Percentiles rank a stretch among this genome's conserved stretches.
These are phyloP conservation scores for Allium cepa DNA, from an alignment of 106 monocot genomes.

Conservation along the genomic window DNA sequence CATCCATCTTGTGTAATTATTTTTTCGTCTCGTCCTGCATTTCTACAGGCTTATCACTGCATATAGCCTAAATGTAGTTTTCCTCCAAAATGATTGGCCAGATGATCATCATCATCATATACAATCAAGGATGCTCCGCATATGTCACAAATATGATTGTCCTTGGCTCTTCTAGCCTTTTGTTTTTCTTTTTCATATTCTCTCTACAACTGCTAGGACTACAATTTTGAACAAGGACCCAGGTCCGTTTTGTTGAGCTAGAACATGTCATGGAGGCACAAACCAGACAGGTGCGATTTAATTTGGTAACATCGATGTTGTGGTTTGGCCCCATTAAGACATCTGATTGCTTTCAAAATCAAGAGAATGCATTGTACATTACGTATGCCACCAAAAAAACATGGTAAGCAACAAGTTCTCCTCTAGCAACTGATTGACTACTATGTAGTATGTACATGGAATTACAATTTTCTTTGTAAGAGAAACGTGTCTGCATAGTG, in stretches of 20 bases:
- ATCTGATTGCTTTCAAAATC: constrained; percentile 79
- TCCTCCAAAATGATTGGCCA: constrained; percentile 98
- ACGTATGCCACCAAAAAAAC: no score
- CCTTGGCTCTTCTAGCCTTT: no score
- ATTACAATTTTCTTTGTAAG: no score
- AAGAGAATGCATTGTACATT: no score
- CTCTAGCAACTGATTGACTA: no score
- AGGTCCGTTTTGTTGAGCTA: constrained; percentile 36
- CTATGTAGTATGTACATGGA: no score
- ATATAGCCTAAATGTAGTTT: constrained; percentile 95
- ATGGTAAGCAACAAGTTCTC: no score
- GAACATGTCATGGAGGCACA: constrained; percentile 92
- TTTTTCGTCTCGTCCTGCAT: constrained; percentile 22
- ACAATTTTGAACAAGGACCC: no score
- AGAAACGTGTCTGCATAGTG: no score
- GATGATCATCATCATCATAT: constrained; percentile 91
- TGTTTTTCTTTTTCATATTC: no score
- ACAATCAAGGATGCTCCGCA: constrained; percentile 99
- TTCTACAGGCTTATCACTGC: constrained; percentile 76
- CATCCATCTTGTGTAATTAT: not conserved
- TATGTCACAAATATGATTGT: constrained; percentile 20
- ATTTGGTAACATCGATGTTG: constrained; percentile 73
- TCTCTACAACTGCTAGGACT: no score
- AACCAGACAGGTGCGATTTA: constrained; percentile 73
- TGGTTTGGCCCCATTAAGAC: constrained; percentile 92